These are phyloP conservation scores for Paramecium caudatum DNA, from an alignment of 73 alveolate species.

Conservation along the genomic window DNA sequence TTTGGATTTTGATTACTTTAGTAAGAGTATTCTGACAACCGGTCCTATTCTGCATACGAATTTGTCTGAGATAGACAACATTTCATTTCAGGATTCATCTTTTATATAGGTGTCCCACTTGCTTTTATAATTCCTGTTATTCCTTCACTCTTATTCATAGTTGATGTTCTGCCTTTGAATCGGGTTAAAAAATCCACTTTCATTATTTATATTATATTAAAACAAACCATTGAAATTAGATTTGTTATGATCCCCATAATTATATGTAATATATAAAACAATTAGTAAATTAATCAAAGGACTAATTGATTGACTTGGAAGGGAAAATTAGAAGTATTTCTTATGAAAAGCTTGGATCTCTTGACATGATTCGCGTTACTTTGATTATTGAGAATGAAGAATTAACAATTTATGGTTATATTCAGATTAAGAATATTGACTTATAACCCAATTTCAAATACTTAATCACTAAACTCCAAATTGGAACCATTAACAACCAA, in stretches of 20 bases:
- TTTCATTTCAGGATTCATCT: too few relatives aligned
- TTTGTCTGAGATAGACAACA: too few relatives aligned
- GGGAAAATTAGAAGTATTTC: neutral
- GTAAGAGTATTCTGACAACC: too few relatives aligned
- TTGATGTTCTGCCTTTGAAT: slow-evolving; percentile 44
- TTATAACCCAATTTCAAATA: neutral
- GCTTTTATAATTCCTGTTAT: slow-evolving; percentile 17
- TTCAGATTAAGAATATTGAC: neutral
- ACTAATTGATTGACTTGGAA: neutral
- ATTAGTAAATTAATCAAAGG: slow-evolving; percentile 3
- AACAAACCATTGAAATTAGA: too few relatives aligned
- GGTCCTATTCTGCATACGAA: too few relatives aligned
- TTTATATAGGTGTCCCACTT: slow-evolving; percentile 19
- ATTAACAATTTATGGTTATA: slow-evolving; percentile 7
- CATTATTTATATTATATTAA: neutral
- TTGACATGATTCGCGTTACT: neutral
- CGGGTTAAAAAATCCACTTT: slow-evolving; percentile 61
- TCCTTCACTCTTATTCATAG: slow-evolving; percentile 50
- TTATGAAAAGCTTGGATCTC: neutral
- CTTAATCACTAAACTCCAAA: slow-evolving; percentile 1
- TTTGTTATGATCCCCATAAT: too few relatives aligned
- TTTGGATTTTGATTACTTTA: neutral
- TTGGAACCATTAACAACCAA: neutral
- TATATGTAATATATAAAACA: slow-evolving; percentile 7
- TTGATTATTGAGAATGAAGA: neutral